Base-by-base conservation (phyloP, 257 asterid genomes). In the Gentiana straminea region DNA sequence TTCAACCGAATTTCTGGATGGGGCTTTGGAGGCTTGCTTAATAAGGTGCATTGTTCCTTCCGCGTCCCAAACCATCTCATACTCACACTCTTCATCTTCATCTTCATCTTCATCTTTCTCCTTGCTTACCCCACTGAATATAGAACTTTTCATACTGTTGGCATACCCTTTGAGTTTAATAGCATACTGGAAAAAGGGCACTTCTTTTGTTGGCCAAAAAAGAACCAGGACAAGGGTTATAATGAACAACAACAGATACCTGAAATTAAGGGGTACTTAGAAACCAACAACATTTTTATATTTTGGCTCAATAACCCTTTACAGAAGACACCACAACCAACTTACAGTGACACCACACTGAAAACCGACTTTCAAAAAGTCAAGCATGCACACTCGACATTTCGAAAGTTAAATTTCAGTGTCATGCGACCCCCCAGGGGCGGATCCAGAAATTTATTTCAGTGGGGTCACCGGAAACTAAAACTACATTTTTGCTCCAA, bases 41-140 rank as follows among this genome's bases (percentile, higher is more conserved):
- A 88, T 75, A 13, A 88, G 95, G 81, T 92, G 98, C 95, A 92
- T 88, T 3, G 94, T 61, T 57, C 98, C 98, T 75, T 92, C 98
- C 5, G 97, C 88, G 72, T 83, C 98, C 98, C 98, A 92, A 7
- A 88, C 60, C 77, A 78, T 90, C 69, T 92, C 98, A 56, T 87
- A 88, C 75, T 92, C 95, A 51, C 79, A 81, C 41, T 67, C 68
- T 51, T 88, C 97, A 55, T 91, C 98, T 35, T 91, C 98, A 8
- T n/a, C n/a, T n/a, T n/a, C n/a, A 52, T 91, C 98, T 35, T 91
- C 98, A 8, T 72, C 80, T 73, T 92, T 92, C 75, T 76, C 93
- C 64, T 92, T 92, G 53, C 62, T 54, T 10, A 36, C 70, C 41
- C 50, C 72, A 45, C 73, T 69, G n/a, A 76, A 70, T 69, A 81